Percentiles rank a stretch among this genome's conserved stretches.
These are phyloP conservation scores for Malassezia sp. DNA, from an alignment of 1,284 basidiomycete species.

Conservation along the genomic window DNA sequence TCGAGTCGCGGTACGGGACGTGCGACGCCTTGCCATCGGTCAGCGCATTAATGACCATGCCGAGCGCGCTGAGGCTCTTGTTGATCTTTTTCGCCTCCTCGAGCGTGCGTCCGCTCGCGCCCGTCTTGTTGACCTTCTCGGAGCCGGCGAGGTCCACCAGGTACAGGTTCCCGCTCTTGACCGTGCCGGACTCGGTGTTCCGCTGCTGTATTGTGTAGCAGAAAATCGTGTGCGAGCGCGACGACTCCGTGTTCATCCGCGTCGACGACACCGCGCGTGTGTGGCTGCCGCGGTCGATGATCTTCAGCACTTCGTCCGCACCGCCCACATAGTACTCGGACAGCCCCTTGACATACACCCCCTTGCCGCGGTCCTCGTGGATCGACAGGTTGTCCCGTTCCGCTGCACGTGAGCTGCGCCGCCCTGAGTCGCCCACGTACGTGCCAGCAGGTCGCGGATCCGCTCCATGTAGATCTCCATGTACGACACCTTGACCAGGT, in stretches of 20 bases:
- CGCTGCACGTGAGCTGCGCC: conserved; percentile 51
- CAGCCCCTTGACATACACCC: conserved; percentile 94
- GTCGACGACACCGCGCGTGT: conserved; percentile 88
- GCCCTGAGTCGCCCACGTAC: too few species aligned
- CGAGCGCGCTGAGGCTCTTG: conserved; percentile 90
- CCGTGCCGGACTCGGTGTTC: conserved; percentile 86
- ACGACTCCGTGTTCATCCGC: conserved; percentile 98
- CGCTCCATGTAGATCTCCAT: conserved; percentile 99
- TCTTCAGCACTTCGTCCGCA: conserved; percentile 77
- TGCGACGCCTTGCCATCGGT: conserved; percentile 88
- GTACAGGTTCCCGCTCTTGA: conserved; percentile 93
- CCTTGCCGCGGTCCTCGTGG: conserved; percentile 93
- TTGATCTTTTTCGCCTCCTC: conserved; percentile 99
- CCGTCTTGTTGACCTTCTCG: conserved; percentile 98
- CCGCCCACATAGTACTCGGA: conserved; percentile 91
- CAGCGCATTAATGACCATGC: conserved; percentile 98
- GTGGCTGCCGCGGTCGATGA: conserved; percentile 89
- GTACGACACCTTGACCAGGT: conserved; percentile 98
- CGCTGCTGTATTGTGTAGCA: conserved; percentile 92
- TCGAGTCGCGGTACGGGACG: conserved; percentile 97
- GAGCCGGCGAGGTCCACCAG: conserved; percentile 97
- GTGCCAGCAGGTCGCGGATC: conserved; percentile 87
- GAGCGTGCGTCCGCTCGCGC: conserved; percentile 92
- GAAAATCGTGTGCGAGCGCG: conserved; percentile 97
- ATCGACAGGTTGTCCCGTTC: conserved; percentile 97